Conservation (phyloP, 345 rosid genomes). For the Psidium guajava region DNA sequence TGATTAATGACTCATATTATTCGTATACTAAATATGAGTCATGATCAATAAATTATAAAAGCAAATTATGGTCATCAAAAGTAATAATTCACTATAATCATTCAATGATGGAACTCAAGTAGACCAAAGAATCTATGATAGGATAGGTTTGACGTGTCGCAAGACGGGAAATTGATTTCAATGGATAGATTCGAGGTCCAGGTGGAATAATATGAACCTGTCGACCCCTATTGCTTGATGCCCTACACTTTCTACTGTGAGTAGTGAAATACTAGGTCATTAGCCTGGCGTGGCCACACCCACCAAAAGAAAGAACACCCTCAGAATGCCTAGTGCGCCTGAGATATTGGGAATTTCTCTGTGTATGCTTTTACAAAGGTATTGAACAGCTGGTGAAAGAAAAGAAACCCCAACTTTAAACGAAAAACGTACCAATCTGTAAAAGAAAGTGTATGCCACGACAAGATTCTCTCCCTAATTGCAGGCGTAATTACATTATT, state of each 20-base stretch:
- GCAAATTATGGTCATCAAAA: no score
- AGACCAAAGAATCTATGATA: no score
- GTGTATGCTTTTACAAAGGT: neutral
- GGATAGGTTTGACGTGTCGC: no score
- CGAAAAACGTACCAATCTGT: neutral
- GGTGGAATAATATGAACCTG: no score
- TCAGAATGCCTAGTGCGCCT: neutral
- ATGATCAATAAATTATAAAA: no score
- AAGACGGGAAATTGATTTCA: no score
- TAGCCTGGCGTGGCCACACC: neutral
- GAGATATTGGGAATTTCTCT: neutral
- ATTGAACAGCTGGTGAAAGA: neutral
- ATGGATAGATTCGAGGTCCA: no score
- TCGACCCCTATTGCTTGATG: neutral
- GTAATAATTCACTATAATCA: no score
- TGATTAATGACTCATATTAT: no score
- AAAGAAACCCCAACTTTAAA: neutral
- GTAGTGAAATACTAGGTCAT: neutral
- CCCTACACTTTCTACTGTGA: neutral
- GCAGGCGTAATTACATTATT: neutral
- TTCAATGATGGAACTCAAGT: no score
- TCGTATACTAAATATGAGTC: no score
- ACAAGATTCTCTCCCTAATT: neutral
- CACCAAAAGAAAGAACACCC: neutral
- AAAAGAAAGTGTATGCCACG: neutral